Base-by-base conservation (phyloP, 2,329 filamentous ascomycete species). In the Nothophaeocryptopus gaeumannii region DNA sequence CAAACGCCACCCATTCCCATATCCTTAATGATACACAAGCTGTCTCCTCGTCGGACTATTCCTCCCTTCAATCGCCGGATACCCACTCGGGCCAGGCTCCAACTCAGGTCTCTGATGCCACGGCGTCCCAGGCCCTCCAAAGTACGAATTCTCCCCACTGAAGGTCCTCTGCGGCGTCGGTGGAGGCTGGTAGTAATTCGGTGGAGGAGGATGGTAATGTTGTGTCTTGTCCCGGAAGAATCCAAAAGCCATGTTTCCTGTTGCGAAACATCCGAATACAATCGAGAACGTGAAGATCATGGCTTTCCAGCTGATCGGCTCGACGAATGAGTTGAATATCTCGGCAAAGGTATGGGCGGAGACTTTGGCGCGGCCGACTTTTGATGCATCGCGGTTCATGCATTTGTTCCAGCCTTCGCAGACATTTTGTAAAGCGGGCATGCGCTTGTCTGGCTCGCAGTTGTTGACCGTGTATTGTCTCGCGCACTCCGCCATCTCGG, bases 281-380 rank as follows among this genome's bases (percentile, higher is more conserved):
- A 78, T 49, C 42, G 76, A 55, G 34, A 70, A 66, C 20, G 72
- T 72, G 64, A 78, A 78, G 65, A 83, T 81, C 77, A 88, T 84
- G 9, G 83, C 81, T 70, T 96, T 96, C 70, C 89, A 86, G 56
- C 86, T 89, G 69, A 97, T 91, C 5, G 88, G 84, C 61, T 95
- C 89, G 4, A 95, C 85, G 68, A 97, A 96, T 63, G 86, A 86
- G 67, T 97, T 96, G 70, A 97, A 85, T 35, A 99, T 95, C 64
- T 89, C 83, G 1, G 92, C 92, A 65, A 96, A 87, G 20, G 91
- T 93, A 64, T 88, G 86, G 5, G 89, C 91, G 13, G 86, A 89
- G 34, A 96, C 83, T 62, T 85, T 86, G 36, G 92, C 86, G 33
- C 85, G 79, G 58, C 88, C 90, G 48, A 96, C 83, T 48, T 83